A percentile compares a stretch with the other conserved stretches of the same genome.
phyloP scores from a whole-genome alignment of 2,329 filamentous ascomycete species.

The Laburnicola sp. region DNA sequence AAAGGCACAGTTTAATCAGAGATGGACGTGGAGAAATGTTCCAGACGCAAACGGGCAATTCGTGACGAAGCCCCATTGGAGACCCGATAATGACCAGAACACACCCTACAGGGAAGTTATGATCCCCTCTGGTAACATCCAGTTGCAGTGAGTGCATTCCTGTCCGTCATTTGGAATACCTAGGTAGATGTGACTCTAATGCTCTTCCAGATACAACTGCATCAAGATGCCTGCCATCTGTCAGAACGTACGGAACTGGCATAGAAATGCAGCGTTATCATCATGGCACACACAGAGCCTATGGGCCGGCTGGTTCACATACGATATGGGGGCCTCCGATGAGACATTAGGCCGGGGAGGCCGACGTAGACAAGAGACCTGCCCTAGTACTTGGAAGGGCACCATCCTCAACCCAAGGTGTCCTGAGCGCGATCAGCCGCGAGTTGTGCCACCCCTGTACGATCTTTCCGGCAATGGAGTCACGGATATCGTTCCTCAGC shows the following conservation, averaged over 20 bases:
- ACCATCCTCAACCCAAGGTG: slow-evolving; percentile 6
- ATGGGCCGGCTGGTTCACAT: no score
- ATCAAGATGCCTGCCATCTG: slow-evolving; percentile 4
- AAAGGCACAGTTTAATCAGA: not conserved
- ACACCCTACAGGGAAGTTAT: no score
- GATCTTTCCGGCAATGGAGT: not conserved
- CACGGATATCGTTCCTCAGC: slow-evolving; percentile 10
- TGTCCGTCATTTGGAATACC: no score
- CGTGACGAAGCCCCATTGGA: not conserved
- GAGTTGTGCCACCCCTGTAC: slow-evolving; percentile 12
- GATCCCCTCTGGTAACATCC: no score
- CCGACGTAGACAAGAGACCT: not conserved
- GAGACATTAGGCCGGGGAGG: not conserved
- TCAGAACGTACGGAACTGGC: slow-evolving; percentile 1
- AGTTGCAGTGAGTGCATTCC: no score
- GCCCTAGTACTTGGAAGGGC: slow-evolving; percentile 10
- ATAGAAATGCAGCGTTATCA: not conserved
- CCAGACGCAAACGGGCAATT: not conserved
- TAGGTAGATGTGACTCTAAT: no score
- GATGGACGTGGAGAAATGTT: not conserved
- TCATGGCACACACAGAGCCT: not conserved
- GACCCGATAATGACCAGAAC: not conserved
- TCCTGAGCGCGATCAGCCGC: slow-evolving; percentile 15
- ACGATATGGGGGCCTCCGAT: no score
- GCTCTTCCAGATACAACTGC: slow-evolving; percentile 7